Conservation (phyloP, 768 basidiomycete genomes). For the Xerocomellus chrysenteron region DNA sequence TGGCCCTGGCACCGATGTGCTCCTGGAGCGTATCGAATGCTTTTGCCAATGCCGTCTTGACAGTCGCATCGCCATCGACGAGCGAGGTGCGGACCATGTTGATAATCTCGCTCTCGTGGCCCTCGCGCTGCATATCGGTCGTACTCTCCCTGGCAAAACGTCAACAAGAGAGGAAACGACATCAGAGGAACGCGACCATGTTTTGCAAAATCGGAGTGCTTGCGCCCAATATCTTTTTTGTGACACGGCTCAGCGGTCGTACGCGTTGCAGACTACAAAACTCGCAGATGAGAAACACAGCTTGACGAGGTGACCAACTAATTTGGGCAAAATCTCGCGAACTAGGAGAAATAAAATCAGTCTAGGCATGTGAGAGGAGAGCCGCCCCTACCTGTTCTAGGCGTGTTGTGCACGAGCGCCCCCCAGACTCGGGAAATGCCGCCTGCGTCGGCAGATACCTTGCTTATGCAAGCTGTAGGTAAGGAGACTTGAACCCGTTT, state of each 20-base stretch:
- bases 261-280: constrained; percentile 67
- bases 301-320: constrained; percentile 73
- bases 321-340: constrained; percentile 86
- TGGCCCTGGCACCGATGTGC: constrained; percentile 83
- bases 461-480: too few species aligned
- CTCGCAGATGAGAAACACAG: constrained; percentile 52
- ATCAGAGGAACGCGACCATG: constrained; percentile 43
- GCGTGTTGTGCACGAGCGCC: constrained; percentile 93
- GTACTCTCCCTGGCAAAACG: constrained; percentile 67
- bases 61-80: constrained; percentile 84
- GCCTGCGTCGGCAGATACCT: too few species aligned
- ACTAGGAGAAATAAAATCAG: constrained; percentile 42
- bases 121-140: constrained; percentile 79
- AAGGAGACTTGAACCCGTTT: too few species aligned
- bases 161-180: background rate
- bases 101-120: constrained; percentile 87
- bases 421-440: too few species aligned
- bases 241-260: constrained; percentile 88
- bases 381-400: constrained; percentile 65
- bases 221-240: constrained; percentile 86
- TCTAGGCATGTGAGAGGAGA: too few species aligned
- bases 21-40: constrained; percentile 93
- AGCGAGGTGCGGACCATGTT: constrained; percentile 78
- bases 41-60: constrained; percentile 85
- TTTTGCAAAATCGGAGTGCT: constrained; percentile 76